These are phyloP conservation scores for Rhynchospora tenuis DNA, from an alignment of 176 grass and related monocot genomes.

Conservation along the genomic window DNA sequence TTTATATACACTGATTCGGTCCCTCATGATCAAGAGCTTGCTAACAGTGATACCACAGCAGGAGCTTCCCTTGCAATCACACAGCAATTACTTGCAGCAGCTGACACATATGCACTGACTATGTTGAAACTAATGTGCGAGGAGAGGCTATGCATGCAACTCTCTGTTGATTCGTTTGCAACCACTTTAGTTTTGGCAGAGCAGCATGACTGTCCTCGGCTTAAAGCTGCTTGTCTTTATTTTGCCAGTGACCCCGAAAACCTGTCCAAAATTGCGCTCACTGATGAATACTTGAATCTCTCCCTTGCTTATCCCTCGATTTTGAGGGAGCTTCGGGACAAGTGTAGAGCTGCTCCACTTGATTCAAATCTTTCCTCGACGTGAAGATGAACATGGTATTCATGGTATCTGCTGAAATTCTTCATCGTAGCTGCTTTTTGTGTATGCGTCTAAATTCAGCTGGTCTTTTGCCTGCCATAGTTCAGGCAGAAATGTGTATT, in stretches of 20 bases:
- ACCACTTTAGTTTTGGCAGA: constrained; percentile 37
- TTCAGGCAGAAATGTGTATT: no score
- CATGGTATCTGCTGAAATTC: neutral
- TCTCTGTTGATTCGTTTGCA: constrained; percentile 20
- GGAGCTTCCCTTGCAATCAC: neutral
- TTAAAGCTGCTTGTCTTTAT: constrained; percentile 38
- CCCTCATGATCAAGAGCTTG: neutral
- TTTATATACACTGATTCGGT: neutral
- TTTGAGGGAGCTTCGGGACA: neutral
- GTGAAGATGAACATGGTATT: neutral
- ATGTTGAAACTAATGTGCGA: constrained; percentile 41
- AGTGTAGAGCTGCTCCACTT: neutral
- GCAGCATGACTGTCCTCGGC: constrained; percentile 23
- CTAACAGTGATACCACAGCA: neutral
- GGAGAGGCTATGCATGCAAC: constrained; percentile 2
- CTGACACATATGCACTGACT: constrained; percentile 33
- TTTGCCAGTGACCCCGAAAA: constrained; percentile 23
- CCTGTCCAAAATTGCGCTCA: constrained; percentile 28
- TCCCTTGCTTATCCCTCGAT: neutral
- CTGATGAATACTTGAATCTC: neutral
- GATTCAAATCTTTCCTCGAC: neutral
- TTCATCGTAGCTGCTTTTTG: no score
- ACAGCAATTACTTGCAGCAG: constrained; percentile 24
- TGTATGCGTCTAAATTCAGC: no score
- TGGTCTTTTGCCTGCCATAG: no score